Conservation (phyloP, 1,284 basidiomycete genomes). For the Sanghuangporus weigelae region DNA sequence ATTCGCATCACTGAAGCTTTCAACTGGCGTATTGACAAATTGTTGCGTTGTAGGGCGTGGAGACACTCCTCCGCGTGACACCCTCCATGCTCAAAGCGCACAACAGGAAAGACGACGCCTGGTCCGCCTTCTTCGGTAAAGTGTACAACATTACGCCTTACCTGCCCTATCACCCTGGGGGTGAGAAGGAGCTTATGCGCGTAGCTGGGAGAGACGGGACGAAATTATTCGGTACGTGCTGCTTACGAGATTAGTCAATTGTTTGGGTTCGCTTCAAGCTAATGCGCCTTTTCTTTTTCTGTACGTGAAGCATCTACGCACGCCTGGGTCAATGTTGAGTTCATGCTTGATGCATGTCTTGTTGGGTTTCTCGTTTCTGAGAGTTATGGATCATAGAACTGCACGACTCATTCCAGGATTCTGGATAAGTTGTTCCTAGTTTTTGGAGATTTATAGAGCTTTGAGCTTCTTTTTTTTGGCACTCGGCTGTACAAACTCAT, state of each 20-base stretch:
- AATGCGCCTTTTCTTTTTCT: neutral
- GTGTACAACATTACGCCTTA: conserved; percentile 98
- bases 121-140: conserved; percentile 89
- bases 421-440: no score
- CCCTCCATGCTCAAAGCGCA: conserved; percentile 83
- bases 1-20: no score
- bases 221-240: conserved; percentile 78
- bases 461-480: neutral
- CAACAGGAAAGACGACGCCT: conserved; percentile 83
- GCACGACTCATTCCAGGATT: no score
- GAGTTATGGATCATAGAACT: conserved; percentile 11
- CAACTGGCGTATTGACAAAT: neutral
- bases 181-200: conserved; percentile 92
- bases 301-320: conserved; percentile 43
- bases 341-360: conserved; percentile 53
- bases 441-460: neutral
- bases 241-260: neutral
- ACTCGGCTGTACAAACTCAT: no score
- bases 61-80: conserved; percentile 69
- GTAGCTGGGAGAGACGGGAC: conserved; percentile 94
- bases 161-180: conserved; percentile 90
- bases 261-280: neutral
- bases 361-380: conserved; percentile 49
- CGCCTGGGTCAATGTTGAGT: conserved; percentile 61
- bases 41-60: conserved; percentile 45